Evolutionary conservation across 352 stramenopile species (phyloP).

Genomic region (Phytophthora podocarpi): DNA sequence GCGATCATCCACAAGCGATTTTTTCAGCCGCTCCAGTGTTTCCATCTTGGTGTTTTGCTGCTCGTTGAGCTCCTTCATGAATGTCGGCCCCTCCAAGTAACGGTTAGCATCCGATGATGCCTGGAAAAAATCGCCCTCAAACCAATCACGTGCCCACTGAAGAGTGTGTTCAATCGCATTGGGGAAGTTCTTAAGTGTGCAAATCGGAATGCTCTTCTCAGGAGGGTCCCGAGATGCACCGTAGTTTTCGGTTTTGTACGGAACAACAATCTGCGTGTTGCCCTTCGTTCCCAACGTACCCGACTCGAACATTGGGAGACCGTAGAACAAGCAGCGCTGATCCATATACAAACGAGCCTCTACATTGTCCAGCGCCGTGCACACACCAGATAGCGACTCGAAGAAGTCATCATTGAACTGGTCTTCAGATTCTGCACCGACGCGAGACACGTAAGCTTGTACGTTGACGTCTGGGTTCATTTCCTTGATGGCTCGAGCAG

Average conservation of each 20-base stretch:
- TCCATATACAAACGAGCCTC: slow-evolving; percentile 99
- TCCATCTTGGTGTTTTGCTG: slow-evolving; percentile 98
- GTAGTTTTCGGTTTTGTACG: slow-evolving; percentile 96
- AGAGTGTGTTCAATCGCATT: slow-evolving; percentile 99
- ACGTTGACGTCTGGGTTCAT: slow-evolving; percentile 98
- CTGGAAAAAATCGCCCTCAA: slow-evolving; percentile 99
- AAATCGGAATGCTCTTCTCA: slow-evolving; percentile 99
- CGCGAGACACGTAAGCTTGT: slow-evolving; percentile 79
- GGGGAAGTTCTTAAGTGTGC: slow-evolving; percentile 99
- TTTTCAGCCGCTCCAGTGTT: slow-evolving; percentile 92
- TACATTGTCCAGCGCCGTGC: slow-evolving; percentile 98
- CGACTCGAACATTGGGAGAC: slow-evolving; percentile 98
- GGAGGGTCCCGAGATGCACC: slow-evolving; percentile 97
- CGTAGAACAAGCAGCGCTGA: slow-evolving; percentile 96
- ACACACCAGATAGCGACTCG: slow-evolving; percentile 94
- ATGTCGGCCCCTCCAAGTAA: slow-evolving; percentile 86
- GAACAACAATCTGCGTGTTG: slow-evolving; percentile 95
- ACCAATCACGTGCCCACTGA: slow-evolving; percentile 99
- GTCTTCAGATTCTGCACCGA: slow-evolving; percentile 95
- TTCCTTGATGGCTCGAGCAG: slow-evolving; percentile 87
- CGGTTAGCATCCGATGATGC: slow-evolving; percentile 96
- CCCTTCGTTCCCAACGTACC: slow-evolving; percentile 99
- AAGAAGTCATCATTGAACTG: slow-evolving; percentile 99
- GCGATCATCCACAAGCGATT: slow-evolving; percentile 92
- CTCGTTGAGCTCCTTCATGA: slow-evolving; percentile 93